phyloP scores from a whole-genome alignment of 805 yeast species.

The Suhomyces kilbournensis region DNA sequence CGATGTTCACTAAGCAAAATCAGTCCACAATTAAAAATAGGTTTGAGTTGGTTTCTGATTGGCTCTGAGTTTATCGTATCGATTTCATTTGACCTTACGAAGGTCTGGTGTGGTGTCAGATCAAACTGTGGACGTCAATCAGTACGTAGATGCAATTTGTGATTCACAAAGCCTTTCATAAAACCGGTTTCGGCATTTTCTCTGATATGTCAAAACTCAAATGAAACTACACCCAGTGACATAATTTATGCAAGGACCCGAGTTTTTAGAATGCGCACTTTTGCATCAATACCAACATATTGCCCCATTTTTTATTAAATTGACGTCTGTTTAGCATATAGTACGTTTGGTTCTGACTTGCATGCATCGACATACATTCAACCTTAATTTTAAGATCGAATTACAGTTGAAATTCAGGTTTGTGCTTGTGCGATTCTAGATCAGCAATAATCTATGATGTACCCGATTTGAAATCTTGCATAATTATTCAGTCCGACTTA shows the following conservation, averaged over 20 bases:
- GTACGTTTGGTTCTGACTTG: neutral
- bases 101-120: neutral
- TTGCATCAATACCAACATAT: neutral
- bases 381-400: neutral
- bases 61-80: neutral
- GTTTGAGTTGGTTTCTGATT: neutral
- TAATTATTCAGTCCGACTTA: neutral
- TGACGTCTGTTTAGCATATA: neutral
- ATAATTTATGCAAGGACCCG: neutral
- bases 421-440: neutral
- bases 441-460: neutral
- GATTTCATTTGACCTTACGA: neutral
- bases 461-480: neutral
- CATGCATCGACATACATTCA: neutral
- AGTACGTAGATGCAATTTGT: neutral
- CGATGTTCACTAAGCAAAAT: neutral
- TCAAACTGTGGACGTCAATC: neutral
- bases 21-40: neutral
- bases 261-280: neutral
- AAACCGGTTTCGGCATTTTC: neutral
- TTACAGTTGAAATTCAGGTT: neutral
- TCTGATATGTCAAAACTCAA: neutral
- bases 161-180: neutral
- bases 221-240: neutral
- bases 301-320: neutral